These are phyloP conservation scores for Termitomyces sp. DNA, from an alignment of 768 basidiomycete species.

Conservation along the genomic window DNA sequence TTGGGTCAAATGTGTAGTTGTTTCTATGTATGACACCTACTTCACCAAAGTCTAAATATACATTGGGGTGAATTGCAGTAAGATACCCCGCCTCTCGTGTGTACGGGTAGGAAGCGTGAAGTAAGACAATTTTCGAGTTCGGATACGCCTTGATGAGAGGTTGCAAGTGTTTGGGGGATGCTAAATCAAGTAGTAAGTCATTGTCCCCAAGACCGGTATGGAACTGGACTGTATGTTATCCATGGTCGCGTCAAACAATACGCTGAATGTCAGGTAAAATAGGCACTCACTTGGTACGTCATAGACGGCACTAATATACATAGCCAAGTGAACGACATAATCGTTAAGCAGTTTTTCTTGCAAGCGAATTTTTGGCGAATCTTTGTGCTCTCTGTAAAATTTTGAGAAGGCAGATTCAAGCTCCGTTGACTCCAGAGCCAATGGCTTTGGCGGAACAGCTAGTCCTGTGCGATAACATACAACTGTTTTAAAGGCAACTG, in stretches of 20 bases:
- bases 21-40: slow-evolving; percentile 27
- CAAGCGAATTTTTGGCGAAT: slow-evolving; percentile 41
- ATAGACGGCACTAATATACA: slow-evolving; percentile 45
- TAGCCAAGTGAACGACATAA: slow-evolving; percentile 48
- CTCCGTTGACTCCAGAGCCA: slow-evolving; percentile 16
- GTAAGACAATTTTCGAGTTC: slow-evolving; percentile 54
- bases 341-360: slow-evolving; percentile 64
- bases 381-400: slow-evolving; percentile 22
- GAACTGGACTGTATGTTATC: slow-evolving; percentile 58
- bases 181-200: slow-evolving; percentile 51
- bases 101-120: slow-evolving; percentile 77
- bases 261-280: neutral
- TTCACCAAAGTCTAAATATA: slow-evolving; percentile 78
- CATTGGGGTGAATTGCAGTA: slow-evolving; percentile 64
- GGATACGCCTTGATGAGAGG: slow-evolving; percentile 62
- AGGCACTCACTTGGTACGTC: slow-evolving; percentile 52
- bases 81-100: slow-evolving; percentile 77
- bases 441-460: slow-evolving; percentile 33
- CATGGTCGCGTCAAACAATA: neutral
- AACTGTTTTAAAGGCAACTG: slow-evolving; percentile 72
- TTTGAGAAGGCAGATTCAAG: slow-evolving; percentile 25
- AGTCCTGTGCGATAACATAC: slow-evolving; percentile 76
- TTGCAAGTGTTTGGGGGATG: slow-evolving; percentile 66
- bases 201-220: slow-evolving; percentile 80
- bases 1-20: neutral